A percentile compares a stretch with the other conserved stretches of the same genome.
These are phyloP conservation scores for Ganoderma meredithae DNA, from an alignment of 1,284 basidiomycete species.

Conservation along the genomic window DNA sequence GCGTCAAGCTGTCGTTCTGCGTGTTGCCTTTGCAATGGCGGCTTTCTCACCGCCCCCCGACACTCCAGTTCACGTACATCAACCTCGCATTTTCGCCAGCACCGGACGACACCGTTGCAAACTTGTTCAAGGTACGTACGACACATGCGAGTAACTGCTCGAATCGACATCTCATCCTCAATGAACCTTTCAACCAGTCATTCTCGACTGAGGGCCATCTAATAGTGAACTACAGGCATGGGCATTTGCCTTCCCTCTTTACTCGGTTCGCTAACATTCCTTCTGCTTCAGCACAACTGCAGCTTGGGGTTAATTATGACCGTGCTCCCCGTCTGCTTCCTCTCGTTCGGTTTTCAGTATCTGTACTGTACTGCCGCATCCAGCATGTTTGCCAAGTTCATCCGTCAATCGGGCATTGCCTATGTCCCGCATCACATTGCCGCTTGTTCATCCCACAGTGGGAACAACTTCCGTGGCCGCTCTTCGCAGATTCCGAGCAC, in stretches of 20 bases:
- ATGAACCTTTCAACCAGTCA: slow-evolving; percentile 57
- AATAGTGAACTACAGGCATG: slow-evolving; percentile 95
- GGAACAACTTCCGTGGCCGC: neutral
- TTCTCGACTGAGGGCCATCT: slow-evolving; percentile 93
- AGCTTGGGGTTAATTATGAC: slow-evolving; percentile 65
- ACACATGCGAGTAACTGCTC: neutral
- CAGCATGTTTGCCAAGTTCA: slow-evolving; percentile 2
- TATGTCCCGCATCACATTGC: neutral
- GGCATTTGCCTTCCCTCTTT: neutral
- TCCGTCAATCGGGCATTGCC: neutral
- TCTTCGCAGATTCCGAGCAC: neutral
- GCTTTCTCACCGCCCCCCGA: neutral
- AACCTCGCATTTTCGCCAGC: slow-evolving; percentile 97
- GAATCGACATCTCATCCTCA: neutral
- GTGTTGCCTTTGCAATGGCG: neutral
- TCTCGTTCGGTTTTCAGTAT: slow-evolving; percentile 1
- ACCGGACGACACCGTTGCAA: slow-evolving; percentile 92
- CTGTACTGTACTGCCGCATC: slow-evolving; percentile 7
- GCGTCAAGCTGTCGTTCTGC: slow-evolving; percentile 7
- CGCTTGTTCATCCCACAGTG: neutral
- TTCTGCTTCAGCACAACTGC: slow-evolving; percentile 65
- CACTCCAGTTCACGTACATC: slow-evolving; percentile 93
- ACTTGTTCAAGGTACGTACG: slow-evolving; percentile 77
- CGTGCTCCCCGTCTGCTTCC: neutral
- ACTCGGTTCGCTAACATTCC: neutral